Percentiles rank a stretch among this genome's conserved stretches.
phyloP scores from a whole-genome alignment of 805 yeast genomes.

The Candida montana region DNA sequence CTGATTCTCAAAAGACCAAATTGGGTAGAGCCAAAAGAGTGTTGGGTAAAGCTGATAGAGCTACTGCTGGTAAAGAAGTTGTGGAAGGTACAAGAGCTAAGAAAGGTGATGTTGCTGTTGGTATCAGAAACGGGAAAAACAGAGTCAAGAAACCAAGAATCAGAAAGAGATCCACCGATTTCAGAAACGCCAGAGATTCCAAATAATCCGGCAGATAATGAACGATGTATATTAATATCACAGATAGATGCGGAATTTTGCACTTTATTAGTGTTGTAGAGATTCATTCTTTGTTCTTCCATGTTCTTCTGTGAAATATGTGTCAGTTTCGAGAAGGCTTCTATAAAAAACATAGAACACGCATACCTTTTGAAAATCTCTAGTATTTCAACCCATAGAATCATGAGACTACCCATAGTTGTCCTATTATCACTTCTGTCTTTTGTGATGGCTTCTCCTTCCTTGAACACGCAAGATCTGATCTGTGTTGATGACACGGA shows the following conservation, averaged over 20 bases:
- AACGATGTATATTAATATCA: background rate
- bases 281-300: background rate
- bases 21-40: slow-evolving; percentile 75
- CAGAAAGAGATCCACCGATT: slow-evolving; percentile 39
- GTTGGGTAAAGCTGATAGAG: slow-evolving; percentile 75
- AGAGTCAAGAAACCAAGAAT: slow-evolving; percentile 43
- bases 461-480: slow-evolving; percentile 8
- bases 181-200: slow-evolving; percentile 26
- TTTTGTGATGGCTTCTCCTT: slow-evolving; percentile 1
- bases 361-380: too few relatives aligned
- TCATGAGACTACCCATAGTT: background rate
- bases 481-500: slow-evolving; percentile 43
- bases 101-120: slow-evolving; percentile 57
- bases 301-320: background rate
- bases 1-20: slow-evolving; percentile 66
- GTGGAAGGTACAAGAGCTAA: slow-evolving; percentile 75
- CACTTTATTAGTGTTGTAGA: background rate
- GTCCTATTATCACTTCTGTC: background rate
- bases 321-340: background rate
- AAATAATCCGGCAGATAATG: slow-evolving; percentile 1
- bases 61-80: slow-evolving; percentile 53
- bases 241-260: too few relatives aligned
- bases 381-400: background rate
- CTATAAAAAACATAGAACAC: background rate
- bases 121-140: slow-evolving; percentile 53